Conservation (phyloP, 345 rosid genomes). For the Eucalyptus sp. region DNA sequence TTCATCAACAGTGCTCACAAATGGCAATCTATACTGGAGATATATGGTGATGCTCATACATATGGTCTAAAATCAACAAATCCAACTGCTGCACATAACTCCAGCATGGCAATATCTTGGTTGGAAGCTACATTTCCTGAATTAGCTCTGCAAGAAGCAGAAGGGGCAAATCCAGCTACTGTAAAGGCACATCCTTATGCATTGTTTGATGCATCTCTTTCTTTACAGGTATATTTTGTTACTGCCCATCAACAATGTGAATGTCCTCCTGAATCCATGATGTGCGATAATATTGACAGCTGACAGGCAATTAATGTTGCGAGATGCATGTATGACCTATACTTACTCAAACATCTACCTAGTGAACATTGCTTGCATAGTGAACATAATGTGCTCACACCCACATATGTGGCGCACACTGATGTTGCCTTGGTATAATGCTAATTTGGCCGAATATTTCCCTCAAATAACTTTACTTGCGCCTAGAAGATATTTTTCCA, state of each 20-base stretch:
- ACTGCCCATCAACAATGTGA: neutral
- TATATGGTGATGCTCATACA: slow-evolving; percentile 69
- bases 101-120: slow-evolving; percentile 82
- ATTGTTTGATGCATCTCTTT: slow-evolving; percentile 73
- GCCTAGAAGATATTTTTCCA: neutral
- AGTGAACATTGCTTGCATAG: neutral
- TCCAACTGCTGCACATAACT: slow-evolving; percentile 52
- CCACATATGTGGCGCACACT: neutral
- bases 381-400: neutral
- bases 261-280: neutral
- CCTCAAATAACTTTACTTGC: neutral
- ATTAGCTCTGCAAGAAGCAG: slow-evolving; percentile 38
- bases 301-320: neutral
- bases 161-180: slow-evolving; percentile 25
- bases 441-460: neutral
- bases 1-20: slow-evolving; percentile 49
- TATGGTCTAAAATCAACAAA: slow-evolving; percentile 62
- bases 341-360: neutral
- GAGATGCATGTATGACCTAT: neutral
- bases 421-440: neutral
- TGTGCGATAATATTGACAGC: neutral
- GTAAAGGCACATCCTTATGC: slow-evolving; percentile 69
- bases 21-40: slow-evolving; percentile 79
- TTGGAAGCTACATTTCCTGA: slow-evolving; percentile 90
- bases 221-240: slow-evolving; percentile 59